Base-by-base conservation (phyloP, 202 grass and related monocot genomes). In the Digitaria exilis region DNA sequence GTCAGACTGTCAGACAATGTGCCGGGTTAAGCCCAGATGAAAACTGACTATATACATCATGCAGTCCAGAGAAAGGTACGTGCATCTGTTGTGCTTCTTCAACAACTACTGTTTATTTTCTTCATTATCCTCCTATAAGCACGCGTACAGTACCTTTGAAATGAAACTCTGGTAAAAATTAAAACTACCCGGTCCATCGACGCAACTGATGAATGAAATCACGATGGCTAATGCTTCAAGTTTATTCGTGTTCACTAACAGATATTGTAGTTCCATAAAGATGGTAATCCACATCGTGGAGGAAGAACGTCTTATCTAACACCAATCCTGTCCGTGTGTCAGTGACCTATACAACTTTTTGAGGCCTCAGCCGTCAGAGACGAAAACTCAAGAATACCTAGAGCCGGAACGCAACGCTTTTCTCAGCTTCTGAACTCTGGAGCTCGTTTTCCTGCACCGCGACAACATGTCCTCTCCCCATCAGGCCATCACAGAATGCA, bases 61-160 rank as follows among this genome's bases (percentile, higher is more conserved):
- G 13, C 31, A 13, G 6, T 78, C 67, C 8, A 65, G 12, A 73
- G 17, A 42, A 55, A 34, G 32, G 59, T 59, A 9, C 16, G 30
- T 26, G 67, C 26, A 71, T 51, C 31, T 61, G 42, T 12, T 62
- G 16, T 60, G 83, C 73, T 48, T 71, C 58, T 57, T 11, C 37
- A 19, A 57, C 28, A 9, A 65, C 37, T 0, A 15, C 26, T 12
- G 24, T 14, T 39, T 39, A 3, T 37, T 16, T 88, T 4, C 2
- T 2, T 30, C 24, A 19, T 55, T 42, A 39, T 76, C 7, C 69
- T 42, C 7, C 37, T 39, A 39, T 39, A 39, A 7, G 37, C 37
- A 9, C 14, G 13, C 13, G 11, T 32, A 6, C 19, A 13, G 14
- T 50, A 31, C 10, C n/a, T 69, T 19, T 2, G 0, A 41, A 49